phyloP scores from a whole-genome alignment of 2,329 filamentous ascomycete species.

The Penicillium aurantiogriseum region DNA sequence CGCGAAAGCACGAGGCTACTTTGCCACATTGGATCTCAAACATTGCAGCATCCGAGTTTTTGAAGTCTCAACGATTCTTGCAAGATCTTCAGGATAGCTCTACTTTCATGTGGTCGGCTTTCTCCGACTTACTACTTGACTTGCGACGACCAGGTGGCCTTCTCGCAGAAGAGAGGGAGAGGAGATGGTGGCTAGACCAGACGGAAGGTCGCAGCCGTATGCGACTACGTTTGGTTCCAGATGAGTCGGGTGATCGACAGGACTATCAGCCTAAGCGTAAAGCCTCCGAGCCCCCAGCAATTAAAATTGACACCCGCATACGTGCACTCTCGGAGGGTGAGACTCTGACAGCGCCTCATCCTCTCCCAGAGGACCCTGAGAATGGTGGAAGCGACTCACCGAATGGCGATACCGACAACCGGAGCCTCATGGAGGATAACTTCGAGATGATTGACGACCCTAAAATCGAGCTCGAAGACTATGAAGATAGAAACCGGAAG shows the following conservation, averaged over 20 bases:
- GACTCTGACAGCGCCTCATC: constrained; percentile 39
- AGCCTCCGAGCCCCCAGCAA: constrained; percentile 51
- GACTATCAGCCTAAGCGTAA: constrained; percentile 84
- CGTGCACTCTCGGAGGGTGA: constrained; percentile 43
- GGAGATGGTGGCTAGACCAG: constrained; percentile 89
- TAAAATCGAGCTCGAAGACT: constrained; percentile 77
- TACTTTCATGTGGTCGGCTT: constrained; percentile 70
- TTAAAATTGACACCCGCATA: constrained; percentile 49
- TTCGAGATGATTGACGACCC: constrained; percentile 96
- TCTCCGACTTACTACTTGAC: constrained; percentile 75
- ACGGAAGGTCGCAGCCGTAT: constrained; percentile 95
- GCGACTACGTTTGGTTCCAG: constrained; percentile 81
- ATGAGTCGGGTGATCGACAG: constrained; percentile 65
- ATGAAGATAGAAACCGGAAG: constrained; percentile 97
- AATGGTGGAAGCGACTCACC: constrained; percentile 31
- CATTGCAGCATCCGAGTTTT: constrained; percentile 86
- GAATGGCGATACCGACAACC: constrained; percentile 37
- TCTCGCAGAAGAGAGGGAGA: constrained; percentile 62
- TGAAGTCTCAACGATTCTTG: constrained; percentile 82
- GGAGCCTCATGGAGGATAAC: constrained; percentile 69
- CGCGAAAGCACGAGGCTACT: constrained; percentile 79
- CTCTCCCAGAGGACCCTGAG: constrained; percentile 34
- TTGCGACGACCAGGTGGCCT: constrained; percentile 77
- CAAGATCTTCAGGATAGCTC: constrained; percentile 95
- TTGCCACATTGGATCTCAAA: constrained; percentile 93